A percentile compares a stretch with the other conserved stretches of the same genome.
Conservation (phyloP, 805 yeast genomes). For the Candida orba region DNA sequence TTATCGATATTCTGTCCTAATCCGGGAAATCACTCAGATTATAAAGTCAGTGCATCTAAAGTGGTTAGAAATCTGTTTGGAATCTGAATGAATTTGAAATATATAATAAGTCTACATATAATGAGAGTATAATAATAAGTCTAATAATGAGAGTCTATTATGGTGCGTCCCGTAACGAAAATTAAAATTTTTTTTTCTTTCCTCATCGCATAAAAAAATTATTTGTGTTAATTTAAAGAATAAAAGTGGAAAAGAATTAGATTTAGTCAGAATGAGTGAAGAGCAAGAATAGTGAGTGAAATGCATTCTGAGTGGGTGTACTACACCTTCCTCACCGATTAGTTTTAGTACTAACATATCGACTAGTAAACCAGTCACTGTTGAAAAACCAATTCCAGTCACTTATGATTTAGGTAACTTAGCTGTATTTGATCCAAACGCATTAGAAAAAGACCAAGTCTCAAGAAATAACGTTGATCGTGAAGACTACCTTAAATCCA, state of each 20-base stretch:
- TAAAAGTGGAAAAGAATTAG: too few relatives aligned
- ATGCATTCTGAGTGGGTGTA: too few relatives aligned
- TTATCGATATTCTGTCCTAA: slow-evolving; percentile 1
- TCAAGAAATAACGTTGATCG: slow-evolving; percentile 44
- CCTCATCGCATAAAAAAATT: slow-evolving; percentile 8
- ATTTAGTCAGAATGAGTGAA: slow-evolving; percentile 1
- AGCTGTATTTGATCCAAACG: slow-evolving; percentile 85
- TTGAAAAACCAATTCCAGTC: slow-evolving; percentile 87
- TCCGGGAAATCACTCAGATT: background rate
- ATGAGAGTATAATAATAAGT: too few relatives aligned
- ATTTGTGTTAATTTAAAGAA: background rate
- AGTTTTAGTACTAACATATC: background rate
- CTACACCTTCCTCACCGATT: too few relatives aligned
- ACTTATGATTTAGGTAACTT: slow-evolving; percentile 85
- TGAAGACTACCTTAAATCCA: slow-evolving; percentile 55
- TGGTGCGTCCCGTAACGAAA: slow-evolving; percentile 7
- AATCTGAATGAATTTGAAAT: slow-evolving; percentile 3
- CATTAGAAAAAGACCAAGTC: slow-evolving; percentile 58
- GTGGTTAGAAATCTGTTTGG: slow-evolving; percentile 21
- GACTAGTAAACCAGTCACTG: slow-evolving; percentile 64
- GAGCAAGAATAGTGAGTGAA: slow-evolving; percentile 5
- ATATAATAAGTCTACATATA: too few relatives aligned
- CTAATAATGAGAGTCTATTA: background rate
- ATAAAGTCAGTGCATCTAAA: slow-evolving; percentile 13
- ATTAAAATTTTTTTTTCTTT: slow-evolving; percentile 1